phyloP scores from a whole-genome alignment of 352 stramenopile genomes.

The Pythium utonaiense region DNA sequence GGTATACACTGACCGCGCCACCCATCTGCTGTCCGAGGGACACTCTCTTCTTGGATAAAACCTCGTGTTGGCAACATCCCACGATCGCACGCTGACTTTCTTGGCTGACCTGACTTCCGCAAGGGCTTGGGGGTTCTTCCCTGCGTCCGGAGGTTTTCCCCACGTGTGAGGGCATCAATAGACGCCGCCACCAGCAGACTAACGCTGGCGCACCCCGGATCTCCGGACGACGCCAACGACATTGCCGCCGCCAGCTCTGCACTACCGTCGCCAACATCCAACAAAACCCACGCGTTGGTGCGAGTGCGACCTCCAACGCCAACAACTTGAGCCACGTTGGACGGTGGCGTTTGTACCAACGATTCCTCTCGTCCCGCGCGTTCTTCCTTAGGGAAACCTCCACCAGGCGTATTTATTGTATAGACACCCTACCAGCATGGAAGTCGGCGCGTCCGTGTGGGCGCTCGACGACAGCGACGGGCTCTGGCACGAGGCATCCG shows the following conservation, averaged over 20 bases:
- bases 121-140: constrained; percentile 1
- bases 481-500: constrained; percentile 73
- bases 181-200: background rate
- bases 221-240: constrained; percentile 4
- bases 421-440: constrained; percentile 33
- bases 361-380: background rate
- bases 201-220: background rate
- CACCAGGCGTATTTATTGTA: constrained; percentile 2
- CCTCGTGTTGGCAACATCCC: constrained; percentile 2
- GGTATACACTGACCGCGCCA: background rate
- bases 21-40: background rate
- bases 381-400: background rate
- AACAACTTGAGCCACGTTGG: background rate
- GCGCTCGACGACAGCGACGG: constrained; percentile 49
- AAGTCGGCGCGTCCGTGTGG: constrained; percentile 72
- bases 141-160: background rate
- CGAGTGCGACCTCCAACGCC: background rate
- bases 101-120: constrained; percentile 2
- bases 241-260: background rate
- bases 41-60: background rate
- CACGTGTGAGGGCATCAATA: constrained; percentile 1
- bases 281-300: background rate
- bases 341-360: constrained; percentile 2
- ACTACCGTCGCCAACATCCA: background rate
- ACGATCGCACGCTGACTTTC: constrained; percentile 18